Conservation (phyloP, 1,139 yeast genomes). For the Yamadazyma epiphylla region DNA sequence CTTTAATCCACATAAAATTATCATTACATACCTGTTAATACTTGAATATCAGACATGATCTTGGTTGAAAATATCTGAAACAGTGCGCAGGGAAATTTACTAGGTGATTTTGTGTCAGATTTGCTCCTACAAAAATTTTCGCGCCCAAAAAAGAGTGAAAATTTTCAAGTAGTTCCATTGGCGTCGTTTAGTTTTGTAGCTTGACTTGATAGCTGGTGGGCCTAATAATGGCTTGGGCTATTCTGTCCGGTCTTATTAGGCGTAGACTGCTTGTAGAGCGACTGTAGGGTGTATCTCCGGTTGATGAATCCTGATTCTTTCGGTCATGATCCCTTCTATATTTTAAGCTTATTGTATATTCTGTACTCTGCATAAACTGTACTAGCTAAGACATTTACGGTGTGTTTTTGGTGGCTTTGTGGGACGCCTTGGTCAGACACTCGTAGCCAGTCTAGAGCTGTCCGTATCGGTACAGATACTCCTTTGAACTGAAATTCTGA, state of each 20-base stretch:
- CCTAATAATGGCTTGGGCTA: constrained; percentile 2
- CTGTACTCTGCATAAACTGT: no score
- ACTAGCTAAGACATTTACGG: no score
- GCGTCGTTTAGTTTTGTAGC: constrained; percentile 30
- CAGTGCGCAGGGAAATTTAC: not conserved
- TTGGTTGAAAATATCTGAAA: not conserved
- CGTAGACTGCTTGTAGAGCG: constrained; percentile 16
- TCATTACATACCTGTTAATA: constrained; percentile 30
- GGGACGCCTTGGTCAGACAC: no score
- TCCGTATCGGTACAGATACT: no score
- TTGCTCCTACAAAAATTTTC: constrained; percentile 4
- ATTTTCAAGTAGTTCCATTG: constrained; percentile 15
- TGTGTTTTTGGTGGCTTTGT: no score
- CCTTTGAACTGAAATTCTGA: no score
- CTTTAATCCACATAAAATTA: no score
- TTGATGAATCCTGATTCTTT: constrained; percentile 42
- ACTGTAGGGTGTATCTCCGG: constrained; percentile 46
- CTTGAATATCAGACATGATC: constrained; percentile 12
- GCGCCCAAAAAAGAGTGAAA: constrained; percentile 2
- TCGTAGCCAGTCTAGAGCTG: no score
- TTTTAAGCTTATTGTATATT: no score
- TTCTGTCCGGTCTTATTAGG: no score
- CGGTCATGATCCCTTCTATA: constrained; percentile 47
- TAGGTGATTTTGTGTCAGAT: constrained; percentile 1
- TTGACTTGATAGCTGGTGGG: constrained; percentile 34